phyloP scores from a whole-genome alignment of 164 flowering plant species.

The Magnolia changhungtana region DNA sequence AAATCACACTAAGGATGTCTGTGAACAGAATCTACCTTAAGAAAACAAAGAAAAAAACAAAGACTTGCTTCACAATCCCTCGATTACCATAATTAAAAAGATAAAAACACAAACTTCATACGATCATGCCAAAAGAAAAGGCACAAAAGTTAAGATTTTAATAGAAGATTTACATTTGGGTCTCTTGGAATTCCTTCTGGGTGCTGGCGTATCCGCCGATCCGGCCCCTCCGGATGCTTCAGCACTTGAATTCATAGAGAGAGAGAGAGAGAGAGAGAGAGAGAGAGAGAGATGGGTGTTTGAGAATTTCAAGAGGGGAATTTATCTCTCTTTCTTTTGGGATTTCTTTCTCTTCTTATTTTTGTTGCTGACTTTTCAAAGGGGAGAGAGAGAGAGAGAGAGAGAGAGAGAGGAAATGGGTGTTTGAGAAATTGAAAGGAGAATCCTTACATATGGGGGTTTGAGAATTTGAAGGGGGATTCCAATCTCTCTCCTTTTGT shows the following conservation, averaged over 20 bases:
- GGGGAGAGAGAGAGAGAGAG: not conserved
- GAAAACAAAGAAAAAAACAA: not conserved
- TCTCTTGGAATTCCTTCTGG: conserved; percentile 29
- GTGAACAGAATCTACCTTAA: not conserved
- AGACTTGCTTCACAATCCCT: not conserved
- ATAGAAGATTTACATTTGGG: conserved; percentile 21
- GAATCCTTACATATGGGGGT: not conserved
- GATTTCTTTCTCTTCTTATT: not conserved
- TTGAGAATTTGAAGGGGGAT: not conserved
- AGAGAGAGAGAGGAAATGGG: not conserved
- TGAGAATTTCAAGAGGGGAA: not conserved
- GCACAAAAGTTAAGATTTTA: not conserved
- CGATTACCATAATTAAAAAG: not conserved
- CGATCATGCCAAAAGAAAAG: not conserved
- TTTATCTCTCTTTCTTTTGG: not conserved
- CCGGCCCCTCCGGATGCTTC: conserved; percentile 8
- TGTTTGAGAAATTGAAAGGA: not conserved
- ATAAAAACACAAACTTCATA: not conserved
- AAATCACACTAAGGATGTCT: not conserved
- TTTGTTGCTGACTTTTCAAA: not conserved
- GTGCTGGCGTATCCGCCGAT: conserved; percentile 17
- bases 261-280: not conserved
- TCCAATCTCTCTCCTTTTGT: no score
- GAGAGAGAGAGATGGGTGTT: not conserved
- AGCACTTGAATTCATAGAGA: conserved; percentile 15